Conservation (phyloP, 2,329 filamentous ascomycete species). For the Colletotrichum melonis region DNA sequence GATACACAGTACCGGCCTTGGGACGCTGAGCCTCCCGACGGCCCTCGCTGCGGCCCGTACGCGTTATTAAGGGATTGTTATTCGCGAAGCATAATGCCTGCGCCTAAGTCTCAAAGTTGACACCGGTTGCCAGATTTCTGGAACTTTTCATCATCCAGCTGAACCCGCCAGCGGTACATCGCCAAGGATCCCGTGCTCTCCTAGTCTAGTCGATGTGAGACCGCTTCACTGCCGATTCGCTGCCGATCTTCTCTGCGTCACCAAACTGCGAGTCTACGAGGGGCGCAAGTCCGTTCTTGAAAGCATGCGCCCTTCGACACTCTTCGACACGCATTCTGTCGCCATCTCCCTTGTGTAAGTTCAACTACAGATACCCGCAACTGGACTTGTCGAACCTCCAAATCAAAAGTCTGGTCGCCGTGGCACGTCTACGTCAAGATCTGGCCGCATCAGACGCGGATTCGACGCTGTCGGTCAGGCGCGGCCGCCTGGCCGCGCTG, state of each 20-base stretch:
- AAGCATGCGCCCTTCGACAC: background rate
- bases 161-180: background rate
- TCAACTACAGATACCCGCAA: background rate
- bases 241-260: slow-evolving; percentile 2
- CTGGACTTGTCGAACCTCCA: background rate
- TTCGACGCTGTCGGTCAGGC: background rate
- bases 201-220: background rate
- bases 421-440: slow-evolving; percentile 3
- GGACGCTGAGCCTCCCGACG: background rate
- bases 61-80: background rate
- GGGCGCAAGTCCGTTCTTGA: background rate
- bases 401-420: background rate
- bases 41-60: slow-evolving; percentile 13
- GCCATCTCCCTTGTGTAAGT: background rate
- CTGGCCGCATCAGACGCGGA: background rate
- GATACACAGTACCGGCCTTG: background rate
- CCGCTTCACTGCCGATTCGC: slow-evolving; percentile 3
- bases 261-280: background rate
- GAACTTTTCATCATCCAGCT: background rate
- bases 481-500: background rate
- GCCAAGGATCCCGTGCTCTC: slow-evolving; percentile 11
- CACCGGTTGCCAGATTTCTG: slow-evolving; percentile 5
- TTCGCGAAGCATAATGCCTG: slow-evolving; percentile 18
- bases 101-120: background rate
- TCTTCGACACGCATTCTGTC: background rate